Conservation (phyloP, 495 filamentous ascomycete species). For the Terfezia boudieri region DNA sequence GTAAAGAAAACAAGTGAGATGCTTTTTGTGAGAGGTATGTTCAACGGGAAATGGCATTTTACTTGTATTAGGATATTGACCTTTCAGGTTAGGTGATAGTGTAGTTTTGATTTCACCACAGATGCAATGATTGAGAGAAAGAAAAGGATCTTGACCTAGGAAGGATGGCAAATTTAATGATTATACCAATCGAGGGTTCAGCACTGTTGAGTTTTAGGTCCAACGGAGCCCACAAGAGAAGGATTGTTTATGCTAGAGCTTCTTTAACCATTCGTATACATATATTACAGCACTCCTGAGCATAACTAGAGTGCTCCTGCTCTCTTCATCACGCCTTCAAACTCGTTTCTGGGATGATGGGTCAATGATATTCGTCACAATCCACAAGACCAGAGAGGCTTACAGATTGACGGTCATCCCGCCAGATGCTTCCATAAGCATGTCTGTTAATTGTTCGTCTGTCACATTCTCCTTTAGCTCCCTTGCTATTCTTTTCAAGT, state of each 20-base stretch:
- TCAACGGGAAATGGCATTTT: no score
- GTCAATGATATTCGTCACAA: no score
- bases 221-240: no score
- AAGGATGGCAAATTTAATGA: no score
- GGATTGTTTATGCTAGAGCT: no score
- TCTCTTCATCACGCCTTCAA: slow-evolving; percentile 63
- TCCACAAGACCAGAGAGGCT: not conserved
- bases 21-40: slow-evolving; percentile 90
- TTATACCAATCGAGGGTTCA: no score
- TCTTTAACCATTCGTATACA: not conserved
- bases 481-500: slow-evolving; percentile 57
- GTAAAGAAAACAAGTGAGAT: slow-evolving; percentile 93
- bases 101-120: slow-evolving; percentile 88
- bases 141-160: no score
- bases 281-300: slow-evolving; percentile 26
- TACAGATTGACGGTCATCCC: slow-evolving; percentile 41
- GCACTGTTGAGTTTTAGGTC: no score
- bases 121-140: slow-evolving; percentile 19
- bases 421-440: slow-evolving; percentile 83
- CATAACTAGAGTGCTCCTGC: slow-evolving; percentile 28
- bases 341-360: slow-evolving; percentile 35
- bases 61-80: no score
- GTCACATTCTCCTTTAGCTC: slow-evolving; percentile 60
- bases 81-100: slow-evolving; percentile 46
- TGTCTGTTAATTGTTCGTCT: slow-evolving; percentile 65